Evolutionary conservation across 257 asterid genomes (phyloP).

Genomic region (Solanum gracilifrons): DNA sequence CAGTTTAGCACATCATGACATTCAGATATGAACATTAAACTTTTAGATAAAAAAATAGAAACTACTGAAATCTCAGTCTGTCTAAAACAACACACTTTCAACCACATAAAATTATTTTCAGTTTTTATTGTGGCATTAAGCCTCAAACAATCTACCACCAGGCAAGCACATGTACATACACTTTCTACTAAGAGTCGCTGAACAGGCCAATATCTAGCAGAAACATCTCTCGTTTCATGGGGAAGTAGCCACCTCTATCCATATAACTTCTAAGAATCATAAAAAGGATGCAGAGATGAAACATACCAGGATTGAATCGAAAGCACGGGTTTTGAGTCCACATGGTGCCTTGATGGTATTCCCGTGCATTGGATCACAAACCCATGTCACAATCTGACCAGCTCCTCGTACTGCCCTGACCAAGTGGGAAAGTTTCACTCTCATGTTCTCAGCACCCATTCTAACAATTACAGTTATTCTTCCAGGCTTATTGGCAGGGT

Average conservation of each 20-base stretch:
- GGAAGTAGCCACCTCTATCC: not conserved
- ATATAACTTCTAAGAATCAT: not conserved
- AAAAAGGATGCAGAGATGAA: not conserved
- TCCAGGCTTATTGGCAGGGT: constrained; percentile 64
- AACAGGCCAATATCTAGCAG: not conserved
- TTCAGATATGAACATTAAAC: not conserved
- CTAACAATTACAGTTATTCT: constrained; percentile 68
- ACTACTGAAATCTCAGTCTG: not conserved
- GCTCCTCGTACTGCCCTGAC: constrained; percentile 78
- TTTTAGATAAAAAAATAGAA: not conserved
- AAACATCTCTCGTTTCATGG: not conserved
- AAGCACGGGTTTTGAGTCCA: constrained; percentile 81
- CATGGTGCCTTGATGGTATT: constrained; percentile 87
- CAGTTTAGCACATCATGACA: not conserved
- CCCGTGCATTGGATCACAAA: constrained; percentile 86
- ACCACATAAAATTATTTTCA: not conserved
- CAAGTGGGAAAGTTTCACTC: constrained; percentile 74
- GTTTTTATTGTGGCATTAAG: not conserved
- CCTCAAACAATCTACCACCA: not conserved
- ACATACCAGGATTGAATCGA: constrained; percentile 71
- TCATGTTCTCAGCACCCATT: constrained; percentile 92
- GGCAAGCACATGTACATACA: not conserved
- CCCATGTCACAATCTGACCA: constrained; percentile 81
- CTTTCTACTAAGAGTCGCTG: not conserved
- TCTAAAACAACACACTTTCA: not conserved